Evolutionary conservation across 108 stramenopile genomes (phyloP).

Genomic region (Aurantiochytrium sp.): DNA sequence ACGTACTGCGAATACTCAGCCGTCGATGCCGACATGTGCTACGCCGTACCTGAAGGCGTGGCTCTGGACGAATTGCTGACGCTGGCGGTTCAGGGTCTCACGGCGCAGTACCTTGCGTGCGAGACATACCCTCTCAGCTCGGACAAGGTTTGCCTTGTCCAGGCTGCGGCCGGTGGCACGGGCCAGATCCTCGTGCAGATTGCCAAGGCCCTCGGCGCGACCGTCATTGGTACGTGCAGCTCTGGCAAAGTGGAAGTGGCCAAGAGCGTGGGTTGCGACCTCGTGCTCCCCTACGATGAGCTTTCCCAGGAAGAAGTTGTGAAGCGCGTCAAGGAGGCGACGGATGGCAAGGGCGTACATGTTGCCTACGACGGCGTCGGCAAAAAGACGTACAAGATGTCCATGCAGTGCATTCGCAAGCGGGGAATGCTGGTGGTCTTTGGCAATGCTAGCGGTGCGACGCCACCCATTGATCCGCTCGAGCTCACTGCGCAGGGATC

Average conservation of each 20-base stretch:
- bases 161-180: constrained; percentile 58
- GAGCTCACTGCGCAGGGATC: constrained; percentile 56
- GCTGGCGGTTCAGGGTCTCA: constrained; percentile 69
- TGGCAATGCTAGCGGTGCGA: constrained; percentile 76
- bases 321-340: constrained; percentile 56
- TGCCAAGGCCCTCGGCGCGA: constrained; percentile 67
- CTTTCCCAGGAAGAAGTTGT: constrained; percentile 67
- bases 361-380: constrained; percentile 73
- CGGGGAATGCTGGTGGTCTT: constrained; percentile 72
- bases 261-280: constrained; percentile 53
- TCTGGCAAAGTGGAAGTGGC: constrained; percentile 55
- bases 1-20: constrained; percentile 67
- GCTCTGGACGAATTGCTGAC: constrained; percentile 42
- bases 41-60: constrained; percentile 62
- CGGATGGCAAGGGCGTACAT: constrained; percentile 45
- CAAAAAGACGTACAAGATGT: constrained; percentile 66
- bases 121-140: not conserved
- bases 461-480: constrained; percentile 69
- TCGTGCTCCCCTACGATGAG: constrained; percentile 71
- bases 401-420: constrained; percentile 58
- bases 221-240: constrained; percentile 66
- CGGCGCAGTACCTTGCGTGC: constrained; percentile 10
- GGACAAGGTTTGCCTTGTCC: not conserved
- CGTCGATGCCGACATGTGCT: constrained; percentile 51
- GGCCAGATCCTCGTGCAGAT: constrained; percentile 76